Conservation (phyloP, 352 stramenopile species). For the Phytophthora cajani region DNA sequence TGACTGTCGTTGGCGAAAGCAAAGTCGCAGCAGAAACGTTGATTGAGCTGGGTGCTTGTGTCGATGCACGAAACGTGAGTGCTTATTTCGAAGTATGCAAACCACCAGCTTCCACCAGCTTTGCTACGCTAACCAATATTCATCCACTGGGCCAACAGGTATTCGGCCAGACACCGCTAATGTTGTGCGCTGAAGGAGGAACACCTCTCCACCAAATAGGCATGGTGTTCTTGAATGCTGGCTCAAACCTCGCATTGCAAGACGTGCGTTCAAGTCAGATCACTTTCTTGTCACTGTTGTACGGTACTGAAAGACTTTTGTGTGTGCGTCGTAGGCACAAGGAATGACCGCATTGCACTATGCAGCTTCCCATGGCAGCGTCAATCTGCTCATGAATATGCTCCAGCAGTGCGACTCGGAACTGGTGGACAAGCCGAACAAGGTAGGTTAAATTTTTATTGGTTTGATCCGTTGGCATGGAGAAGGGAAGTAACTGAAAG, state of each 20-base stretch:
- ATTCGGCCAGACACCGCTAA: constrained; percentile 77
- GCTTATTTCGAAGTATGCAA: neutral
- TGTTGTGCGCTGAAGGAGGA: constrained; percentile 71
- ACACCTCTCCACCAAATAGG: constrained; percentile 68
- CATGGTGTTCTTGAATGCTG: constrained; percentile 80
- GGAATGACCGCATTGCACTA: constrained; percentile 81
- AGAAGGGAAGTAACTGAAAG: too few relatives aligned
- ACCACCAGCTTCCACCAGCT: too few relatives aligned
- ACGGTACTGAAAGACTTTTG: neutral
- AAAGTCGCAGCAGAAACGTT: constrained; percentile 60
- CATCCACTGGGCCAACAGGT: constrained; percentile 39
- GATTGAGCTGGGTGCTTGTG: constrained; percentile 75
- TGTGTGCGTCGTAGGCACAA: constrained; percentile 50
- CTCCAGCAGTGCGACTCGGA: constrained; percentile 65
- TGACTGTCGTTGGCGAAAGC: constrained; percentile 78
- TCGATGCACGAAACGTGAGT: constrained; percentile 74
- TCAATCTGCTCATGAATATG: constrained; percentile 73
- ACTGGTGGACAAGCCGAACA: constrained; percentile 65
- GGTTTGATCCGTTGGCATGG: neutral
- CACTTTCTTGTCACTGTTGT: neutral
- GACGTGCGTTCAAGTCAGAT: constrained; percentile 48
- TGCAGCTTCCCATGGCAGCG: constrained; percentile 53
- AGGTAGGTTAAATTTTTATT: constrained; percentile 32
- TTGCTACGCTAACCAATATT: neutral
- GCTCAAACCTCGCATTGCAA: constrained; percentile 58